These are phyloP conservation scores for Neonothopanus nambi DNA, from an alignment of 1,284 basidiomycete genomes.

Conservation along the genomic window DNA sequence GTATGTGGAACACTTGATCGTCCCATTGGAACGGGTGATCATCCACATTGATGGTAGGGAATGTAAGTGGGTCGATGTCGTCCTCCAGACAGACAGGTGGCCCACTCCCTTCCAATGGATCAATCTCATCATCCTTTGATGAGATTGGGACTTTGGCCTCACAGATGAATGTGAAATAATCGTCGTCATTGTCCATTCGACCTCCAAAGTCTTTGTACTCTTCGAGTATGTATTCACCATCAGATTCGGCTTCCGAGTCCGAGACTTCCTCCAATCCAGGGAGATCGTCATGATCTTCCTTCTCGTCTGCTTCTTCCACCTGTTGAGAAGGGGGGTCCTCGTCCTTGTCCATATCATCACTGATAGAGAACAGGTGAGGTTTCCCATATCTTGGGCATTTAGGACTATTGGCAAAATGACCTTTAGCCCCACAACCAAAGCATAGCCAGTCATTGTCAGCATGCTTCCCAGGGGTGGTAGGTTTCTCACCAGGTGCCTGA, in stretches of 20 bases:
- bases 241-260: not conserved
- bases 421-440: too few relatives aligned
- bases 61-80: not conserved
- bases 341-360: too few relatives aligned
- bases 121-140: not conserved
- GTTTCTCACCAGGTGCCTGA: too few relatives aligned
- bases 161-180: not conserved
- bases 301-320: too few relatives aligned
- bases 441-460: too few relatives aligned
- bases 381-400: not conserved
- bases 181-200: not conserved
- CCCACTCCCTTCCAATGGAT: too few relatives aligned
- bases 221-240: not conserved
- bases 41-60: not conserved
- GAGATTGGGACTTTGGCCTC: not conserved
- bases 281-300: too few relatives aligned
- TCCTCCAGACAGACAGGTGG: not conserved
- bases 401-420: not conserved
- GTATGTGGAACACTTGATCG: too few relatives aligned
- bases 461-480: too few relatives aligned
- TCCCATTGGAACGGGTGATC: too few relatives aligned
- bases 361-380: not conserved
- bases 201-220: conserved; percentile 1
- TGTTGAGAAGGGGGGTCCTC: too few relatives aligned
- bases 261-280: too few relatives aligned